These are phyloP conservation scores for Cladobotryum protrusum DNA, from an alignment of 2,329 filamentous ascomycete species.

Conservation along the genomic window DNA sequence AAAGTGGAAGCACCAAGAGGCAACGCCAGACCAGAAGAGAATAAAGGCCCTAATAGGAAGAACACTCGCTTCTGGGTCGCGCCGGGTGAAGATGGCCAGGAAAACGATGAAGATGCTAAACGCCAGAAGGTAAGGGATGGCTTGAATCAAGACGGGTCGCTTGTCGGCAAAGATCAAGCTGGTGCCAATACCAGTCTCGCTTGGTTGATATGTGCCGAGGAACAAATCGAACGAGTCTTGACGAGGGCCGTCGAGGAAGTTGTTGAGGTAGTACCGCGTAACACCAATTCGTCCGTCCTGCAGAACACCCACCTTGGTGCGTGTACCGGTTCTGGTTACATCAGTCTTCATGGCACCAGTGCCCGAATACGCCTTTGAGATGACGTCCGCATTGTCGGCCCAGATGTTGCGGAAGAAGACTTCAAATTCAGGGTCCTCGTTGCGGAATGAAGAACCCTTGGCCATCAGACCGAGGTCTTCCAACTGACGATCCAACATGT, in stretches of 20 bases:
- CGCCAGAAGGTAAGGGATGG: conserved; percentile 84
- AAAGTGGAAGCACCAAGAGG: conserved; percentile 68
- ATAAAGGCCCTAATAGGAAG: conserved; percentile 79
- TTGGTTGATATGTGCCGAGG: conserved; percentile 76
- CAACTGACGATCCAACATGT: conserved; percentile 82
- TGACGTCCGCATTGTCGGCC: conserved; percentile 97
- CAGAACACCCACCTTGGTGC: conserved; percentile 77
- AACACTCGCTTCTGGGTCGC: conserved; percentile 65
- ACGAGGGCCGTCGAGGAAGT: conserved; percentile 86
- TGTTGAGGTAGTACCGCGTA: conserved; percentile 86
- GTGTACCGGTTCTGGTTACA: conserved; percentile 85
- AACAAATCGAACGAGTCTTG: conserved; percentile 97
- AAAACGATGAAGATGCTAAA: conserved; percentile 81
- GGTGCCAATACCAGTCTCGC: conserved; percentile 62
- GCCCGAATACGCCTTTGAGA: conserved; percentile 87
- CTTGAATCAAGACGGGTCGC: conserved; percentile 80
- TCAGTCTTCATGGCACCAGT: conserved; percentile 98
- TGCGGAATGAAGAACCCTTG: conserved; percentile 67
- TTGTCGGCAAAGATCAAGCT: conserved; percentile 76
- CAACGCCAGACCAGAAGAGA: conserved; percentile 67
- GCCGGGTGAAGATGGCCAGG: conserved; percentile 65
- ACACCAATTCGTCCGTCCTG: conserved; percentile 85
- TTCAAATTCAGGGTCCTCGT: conserved; percentile 76
- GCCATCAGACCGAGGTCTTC: conserved; percentile 74
- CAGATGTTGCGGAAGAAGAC: conserved; percentile 92